phyloP scores from a whole-genome alignment of 2,329 filamentous ascomycete genomes.

The Emergomyces pasteurianus region DNA sequence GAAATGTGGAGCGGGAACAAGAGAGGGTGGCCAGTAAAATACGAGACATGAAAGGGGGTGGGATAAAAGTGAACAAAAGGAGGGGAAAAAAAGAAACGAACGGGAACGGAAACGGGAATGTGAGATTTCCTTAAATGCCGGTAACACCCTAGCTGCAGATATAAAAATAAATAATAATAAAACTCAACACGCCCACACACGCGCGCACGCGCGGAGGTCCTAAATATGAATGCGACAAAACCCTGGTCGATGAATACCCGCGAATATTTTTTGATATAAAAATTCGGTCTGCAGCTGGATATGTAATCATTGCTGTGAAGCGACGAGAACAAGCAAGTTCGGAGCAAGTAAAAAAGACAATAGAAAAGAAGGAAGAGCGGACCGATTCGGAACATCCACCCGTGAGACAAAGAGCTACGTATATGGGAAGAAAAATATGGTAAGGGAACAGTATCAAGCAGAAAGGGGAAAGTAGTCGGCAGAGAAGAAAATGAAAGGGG shows the following conservation, averaged over 20 bases:
- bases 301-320: background rate
- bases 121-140: slow-evolving; percentile 4
- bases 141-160: slow-evolving; percentile 6
- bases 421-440: background rate
- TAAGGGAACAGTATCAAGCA: background rate
- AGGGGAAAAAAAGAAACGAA: background rate
- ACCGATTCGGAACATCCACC: background rate
- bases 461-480: background rate
- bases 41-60: background rate
- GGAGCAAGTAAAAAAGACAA: background rate
- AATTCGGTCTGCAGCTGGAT: background rate
- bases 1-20: background rate
- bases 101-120: background rate
- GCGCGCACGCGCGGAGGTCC: background rate
- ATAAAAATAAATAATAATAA: background rate
- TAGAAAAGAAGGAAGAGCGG: background rate
- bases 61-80: background rate
- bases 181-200: background rate
- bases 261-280: background rate
- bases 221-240: background rate
- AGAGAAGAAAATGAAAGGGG: background rate
- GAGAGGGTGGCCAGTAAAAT: background rate
- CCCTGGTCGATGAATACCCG: background rate
- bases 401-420: background rate
- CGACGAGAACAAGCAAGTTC: background rate